Percentiles rank a stretch among this genome's conserved stretches.
Conservation (phyloP, 208 protist genomes). For the Trypanosomatidae sp. region DNA sequence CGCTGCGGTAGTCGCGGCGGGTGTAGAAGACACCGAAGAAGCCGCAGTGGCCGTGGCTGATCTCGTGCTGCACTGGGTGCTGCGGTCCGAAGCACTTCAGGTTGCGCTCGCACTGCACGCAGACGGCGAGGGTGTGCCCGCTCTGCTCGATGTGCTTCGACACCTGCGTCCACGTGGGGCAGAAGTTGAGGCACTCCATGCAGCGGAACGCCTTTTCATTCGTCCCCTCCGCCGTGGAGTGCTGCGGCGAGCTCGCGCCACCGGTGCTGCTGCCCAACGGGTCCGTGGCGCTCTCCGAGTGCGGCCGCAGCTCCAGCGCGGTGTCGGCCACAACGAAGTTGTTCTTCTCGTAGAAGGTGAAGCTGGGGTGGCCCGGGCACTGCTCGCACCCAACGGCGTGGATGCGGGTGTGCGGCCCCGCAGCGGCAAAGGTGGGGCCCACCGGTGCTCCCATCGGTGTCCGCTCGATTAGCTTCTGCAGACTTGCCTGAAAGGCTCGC, state of each 20-base stretch:
- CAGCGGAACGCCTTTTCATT: conserved; percentile 45
- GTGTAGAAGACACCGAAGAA: conserved; percentile 70
- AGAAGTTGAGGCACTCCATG: conserved; percentile 58
- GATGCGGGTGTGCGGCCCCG: too few species aligned
- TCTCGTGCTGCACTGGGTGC: conserved; percentile 54
- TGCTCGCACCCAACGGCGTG: too few species aligned
- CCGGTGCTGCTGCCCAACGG: too few species aligned
- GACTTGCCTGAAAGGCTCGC: conserved; percentile 27
- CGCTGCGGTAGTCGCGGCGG: conserved; percentile 50
- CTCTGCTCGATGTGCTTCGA: conserved; percentile 65
- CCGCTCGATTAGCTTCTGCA: conserved; percentile 36
- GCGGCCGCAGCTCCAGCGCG: too few species aligned
- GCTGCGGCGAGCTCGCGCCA: too few species aligned
- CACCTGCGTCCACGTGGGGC: conserved; percentile 65
- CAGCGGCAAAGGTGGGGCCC: too few species aligned
- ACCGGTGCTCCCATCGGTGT: too few species aligned
- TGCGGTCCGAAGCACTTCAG: conserved; percentile 67
- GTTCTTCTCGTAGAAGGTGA: too few species aligned
- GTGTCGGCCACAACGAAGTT: too few species aligned
- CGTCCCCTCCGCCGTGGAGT: too few species aligned
- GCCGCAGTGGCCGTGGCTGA: conserved; percentile 41
- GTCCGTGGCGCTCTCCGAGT: too few species aligned
- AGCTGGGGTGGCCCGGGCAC: too few species aligned
- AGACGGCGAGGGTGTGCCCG: conserved; percentile 54
- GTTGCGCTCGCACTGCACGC: conserved; percentile 38